Conservation (phyloP, 805 yeast genomes). For the Kregervanrija fluxuum region DNA sequence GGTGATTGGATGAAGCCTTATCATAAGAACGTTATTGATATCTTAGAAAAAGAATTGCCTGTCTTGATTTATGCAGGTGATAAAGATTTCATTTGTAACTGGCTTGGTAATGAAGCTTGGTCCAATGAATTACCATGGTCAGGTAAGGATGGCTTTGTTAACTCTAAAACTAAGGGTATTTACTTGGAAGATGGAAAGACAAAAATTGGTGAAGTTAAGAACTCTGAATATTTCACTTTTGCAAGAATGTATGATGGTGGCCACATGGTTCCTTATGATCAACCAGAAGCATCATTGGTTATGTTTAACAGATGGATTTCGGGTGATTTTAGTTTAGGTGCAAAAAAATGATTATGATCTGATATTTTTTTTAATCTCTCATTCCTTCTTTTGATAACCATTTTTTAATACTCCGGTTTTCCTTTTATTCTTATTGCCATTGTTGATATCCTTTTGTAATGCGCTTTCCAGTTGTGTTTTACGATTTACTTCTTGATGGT, state of each 20-base stretch:
- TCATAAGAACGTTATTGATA: conserved; percentile 46
- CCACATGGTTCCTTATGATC: conserved; percentile 89
- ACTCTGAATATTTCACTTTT: conserved; percentile 63
- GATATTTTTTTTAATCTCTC: background rate
- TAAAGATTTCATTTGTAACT: conserved; percentile 86
- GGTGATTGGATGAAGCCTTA: conserved; percentile 69
- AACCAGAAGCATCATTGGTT: conserved; percentile 63
- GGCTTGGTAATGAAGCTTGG: conserved; percentile 90
- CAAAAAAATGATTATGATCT: conserved; percentile 5
- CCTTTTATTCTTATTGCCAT: background rate
- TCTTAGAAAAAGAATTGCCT: conserved; percentile 64
- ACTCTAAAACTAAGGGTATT: conserved; percentile 20
- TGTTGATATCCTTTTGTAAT: background rate
- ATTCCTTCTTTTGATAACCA: background rate
- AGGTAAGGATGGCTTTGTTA: conserved; percentile 28
- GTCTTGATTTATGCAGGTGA: conserved; percentile 92
- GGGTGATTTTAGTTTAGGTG: conserved; percentile 40
- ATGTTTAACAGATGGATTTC: conserved; percentile 72
- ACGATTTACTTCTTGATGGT: background rate
- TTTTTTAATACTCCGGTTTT: background rate
- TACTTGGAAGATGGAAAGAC: conserved; percentile 27
- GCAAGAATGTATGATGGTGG: conserved; percentile 78
- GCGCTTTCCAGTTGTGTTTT: background rate
- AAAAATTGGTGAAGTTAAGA: conserved; percentile 68
- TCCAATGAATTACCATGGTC: conserved; percentile 62